These are phyloP conservation scores for Metarhizium guizhouense DNA, from an alignment of 2,329 filamentous ascomycete genomes.

Conservation along the genomic window DNA sequence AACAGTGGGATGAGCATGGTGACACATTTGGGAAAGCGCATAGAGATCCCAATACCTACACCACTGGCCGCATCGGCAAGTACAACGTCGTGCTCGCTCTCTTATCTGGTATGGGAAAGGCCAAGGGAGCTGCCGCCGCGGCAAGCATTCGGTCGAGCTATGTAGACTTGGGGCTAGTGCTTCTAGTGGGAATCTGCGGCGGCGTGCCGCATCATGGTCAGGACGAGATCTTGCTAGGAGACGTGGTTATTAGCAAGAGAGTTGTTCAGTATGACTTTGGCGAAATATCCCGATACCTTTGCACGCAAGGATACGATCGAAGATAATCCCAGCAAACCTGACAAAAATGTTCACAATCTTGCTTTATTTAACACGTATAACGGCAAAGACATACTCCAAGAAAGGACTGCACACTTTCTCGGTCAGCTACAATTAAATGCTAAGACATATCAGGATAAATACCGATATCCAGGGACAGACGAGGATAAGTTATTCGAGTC, in stretches of 20 bases:
- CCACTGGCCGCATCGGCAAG: constrained; percentile 14
- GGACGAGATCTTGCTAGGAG: constrained; percentile 18
- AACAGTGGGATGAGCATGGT: constrained; percentile 8
- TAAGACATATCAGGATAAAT: constrained; percentile 7
- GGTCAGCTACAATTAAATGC: constrained; percentile 4
- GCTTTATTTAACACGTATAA: constrained; percentile 14
- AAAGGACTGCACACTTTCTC: constrained; percentile 8
- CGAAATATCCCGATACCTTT: constrained; percentile 15
- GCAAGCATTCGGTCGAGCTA: constrained; percentile 23
- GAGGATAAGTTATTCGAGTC: constrained; percentile 22
- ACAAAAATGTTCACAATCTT: constrained; percentile 15
- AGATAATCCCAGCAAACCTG: constrained; percentile 16
- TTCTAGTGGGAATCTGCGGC: constrained; percentile 31
- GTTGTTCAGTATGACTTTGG: constrained; percentile 12
- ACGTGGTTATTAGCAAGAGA: constrained; percentile 20
- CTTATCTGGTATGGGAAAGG: constrained; percentile 16
- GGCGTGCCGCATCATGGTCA: constrained; percentile 17
- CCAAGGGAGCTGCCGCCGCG: constrained; percentile 15
- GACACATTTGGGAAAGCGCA: constrained; percentile 2
- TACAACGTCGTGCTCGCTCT: constrained; percentile 18
- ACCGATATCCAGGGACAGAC: constrained; percentile 16
- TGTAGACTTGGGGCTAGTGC: constrained; percentile 17
- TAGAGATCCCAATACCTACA: constrained; percentile 11
- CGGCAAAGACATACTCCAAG: not conserved
- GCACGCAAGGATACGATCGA: constrained; percentile 14